Percentiles rank a stretch among this genome's conserved stretches.
phyloP scores from a whole-genome alignment of 2,329 filamentous ascomycete species.

The Fusarium pseudoanthophilum region DNA sequence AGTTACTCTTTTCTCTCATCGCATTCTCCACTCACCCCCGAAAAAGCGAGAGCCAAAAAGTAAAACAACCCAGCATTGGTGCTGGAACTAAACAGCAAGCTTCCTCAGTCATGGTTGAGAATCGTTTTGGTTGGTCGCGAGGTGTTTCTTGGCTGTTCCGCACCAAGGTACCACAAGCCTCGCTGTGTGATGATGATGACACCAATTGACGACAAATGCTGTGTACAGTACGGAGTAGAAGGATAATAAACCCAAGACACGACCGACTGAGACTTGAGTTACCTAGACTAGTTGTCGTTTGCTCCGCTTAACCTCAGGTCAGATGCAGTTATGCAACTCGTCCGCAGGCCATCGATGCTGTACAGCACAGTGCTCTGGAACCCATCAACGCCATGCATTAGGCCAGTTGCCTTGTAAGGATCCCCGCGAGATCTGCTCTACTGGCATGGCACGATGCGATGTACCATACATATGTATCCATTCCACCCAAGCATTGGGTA shows the following conservation, averaged over 20 bases:
- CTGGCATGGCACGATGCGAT: slow-evolving; percentile 5
- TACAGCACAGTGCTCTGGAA: slow-evolving; percentile 24
- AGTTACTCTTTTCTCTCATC: slow-evolving; percentile 20
- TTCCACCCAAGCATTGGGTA: slow-evolving; percentile 30
- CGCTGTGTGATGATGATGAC: not conserved
- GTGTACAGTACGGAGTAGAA: not conserved
- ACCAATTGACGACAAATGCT: not conserved
- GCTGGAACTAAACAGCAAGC: slow-evolving; percentile 19
- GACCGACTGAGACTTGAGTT: not conserved
- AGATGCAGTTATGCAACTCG: slow-evolving; percentile 16
- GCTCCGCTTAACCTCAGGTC: not conserved
- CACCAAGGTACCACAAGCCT: slow-evolving; percentile 18
- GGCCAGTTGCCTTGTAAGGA: slow-evolving; percentile 33
- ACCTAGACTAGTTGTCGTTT: not conserved
- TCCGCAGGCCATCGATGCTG: slow-evolving; percentile 9
- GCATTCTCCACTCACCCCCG: slow-evolving; percentile 20
- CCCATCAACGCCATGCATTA: slow-evolving; percentile 42
- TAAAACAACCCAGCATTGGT: slow-evolving; percentile 22
- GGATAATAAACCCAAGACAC: not conserved
- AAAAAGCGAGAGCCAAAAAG: slow-evolving; percentile 18
- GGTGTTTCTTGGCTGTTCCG: slow-evolving; percentile 12
- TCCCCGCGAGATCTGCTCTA: slow-evolving; percentile 41
- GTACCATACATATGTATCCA: not conserved
- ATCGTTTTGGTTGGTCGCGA: slow-evolving; percentile 1
- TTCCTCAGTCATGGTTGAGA: slow-evolving; percentile 4